Conservation (phyloP, 208 protist species). For the Trichomonas gallinae region DNA sequence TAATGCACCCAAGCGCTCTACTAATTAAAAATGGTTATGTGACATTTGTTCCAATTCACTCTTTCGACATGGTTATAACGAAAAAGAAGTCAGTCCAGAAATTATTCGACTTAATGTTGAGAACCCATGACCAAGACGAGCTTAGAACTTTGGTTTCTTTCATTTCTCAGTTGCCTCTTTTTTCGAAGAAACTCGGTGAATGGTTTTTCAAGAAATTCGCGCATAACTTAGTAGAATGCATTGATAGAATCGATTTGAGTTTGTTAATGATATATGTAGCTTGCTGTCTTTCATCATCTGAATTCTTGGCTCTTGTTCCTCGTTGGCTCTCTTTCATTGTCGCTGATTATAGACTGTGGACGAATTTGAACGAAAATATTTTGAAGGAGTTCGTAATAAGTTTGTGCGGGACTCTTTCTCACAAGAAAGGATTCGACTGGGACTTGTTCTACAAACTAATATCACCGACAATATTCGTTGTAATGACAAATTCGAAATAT, state of each 20-base stretch:
- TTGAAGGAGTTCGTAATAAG: not conserved
- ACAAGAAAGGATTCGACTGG: not conserved
- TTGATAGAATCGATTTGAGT: not conserved
- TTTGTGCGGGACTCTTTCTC: not conserved
- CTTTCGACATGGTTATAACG: not conserved
- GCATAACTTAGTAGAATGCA: not conserved
- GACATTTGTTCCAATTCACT: not conserved
- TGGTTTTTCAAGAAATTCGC: not conserved
- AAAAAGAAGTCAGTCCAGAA: not conserved
- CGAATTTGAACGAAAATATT: not conserved
- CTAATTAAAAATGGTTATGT: not conserved
- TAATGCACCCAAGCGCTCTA: not conserved
- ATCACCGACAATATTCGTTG: not conserved
- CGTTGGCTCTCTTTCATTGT: not conserved
- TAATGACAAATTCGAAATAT: not conserved
- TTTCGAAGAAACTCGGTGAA: not conserved
- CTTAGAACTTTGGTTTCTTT: not conserved
- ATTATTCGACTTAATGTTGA: not conserved
- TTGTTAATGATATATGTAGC: not conserved
- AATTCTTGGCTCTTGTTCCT: not conserved
- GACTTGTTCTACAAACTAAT: not conserved
- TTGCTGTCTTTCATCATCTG: not conserved
- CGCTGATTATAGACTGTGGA: not conserved
- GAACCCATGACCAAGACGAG: not conserved
- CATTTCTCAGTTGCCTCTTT: not conserved